A percentile compares a stretch with the other conserved stretches of the same genome.
phyloP scores from a whole-genome alignment of 768 basidiomycete species.

The Melanogaster broomeanus region DNA sequence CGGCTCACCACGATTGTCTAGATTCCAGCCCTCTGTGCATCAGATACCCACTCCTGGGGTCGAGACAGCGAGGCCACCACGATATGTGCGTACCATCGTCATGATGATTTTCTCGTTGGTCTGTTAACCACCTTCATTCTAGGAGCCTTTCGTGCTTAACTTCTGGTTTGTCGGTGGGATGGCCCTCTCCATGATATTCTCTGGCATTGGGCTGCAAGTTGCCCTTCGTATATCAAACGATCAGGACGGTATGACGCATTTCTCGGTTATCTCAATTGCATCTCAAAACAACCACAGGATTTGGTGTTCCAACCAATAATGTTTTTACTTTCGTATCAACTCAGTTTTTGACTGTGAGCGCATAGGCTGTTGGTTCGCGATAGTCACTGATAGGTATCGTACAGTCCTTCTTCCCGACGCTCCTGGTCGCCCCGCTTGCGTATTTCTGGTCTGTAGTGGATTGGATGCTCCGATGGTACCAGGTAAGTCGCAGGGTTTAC shows the following conservation, averaged over 20 bases:
- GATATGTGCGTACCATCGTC: constrained; percentile 39
- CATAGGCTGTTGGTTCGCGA: background rate
- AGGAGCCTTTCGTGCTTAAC: constrained; percentile 35
- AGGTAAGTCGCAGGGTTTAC: constrained; percentile 40
- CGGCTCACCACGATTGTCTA: constrained; percentile 27
- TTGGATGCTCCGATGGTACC: constrained; percentile 55
- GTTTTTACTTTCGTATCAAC: constrained; percentile 50
- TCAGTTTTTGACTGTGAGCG: constrained; percentile 46
- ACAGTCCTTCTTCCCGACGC: constrained; percentile 61
- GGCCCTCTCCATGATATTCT: constrained; percentile 43
- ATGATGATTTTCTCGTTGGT: background rate
- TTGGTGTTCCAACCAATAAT: constrained; percentile 49
- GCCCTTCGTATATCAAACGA: constrained; percentile 43
- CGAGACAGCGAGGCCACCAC: constrained; percentile 35
- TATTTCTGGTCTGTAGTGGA: constrained; percentile 54
- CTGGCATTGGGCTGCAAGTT: constrained; percentile 52
- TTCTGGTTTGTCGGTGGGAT: constrained; percentile 41
- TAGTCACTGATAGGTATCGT: background rate
- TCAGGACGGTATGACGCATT: constrained; percentile 40
- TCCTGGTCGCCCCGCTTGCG: constrained; percentile 50
- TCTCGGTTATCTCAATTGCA: constrained; percentile 6
- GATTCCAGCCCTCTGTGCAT: constrained; percentile 47
- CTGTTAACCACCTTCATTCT: background rate
- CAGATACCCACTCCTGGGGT: constrained; percentile 48
- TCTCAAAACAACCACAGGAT: constrained; percentile 42